Percentiles rank a stretch among this genome's conserved stretches.
Evolutionary conservation across 352 stramenopile species (phyloP).

Genomic region (Globisporangium parvum): DNA sequence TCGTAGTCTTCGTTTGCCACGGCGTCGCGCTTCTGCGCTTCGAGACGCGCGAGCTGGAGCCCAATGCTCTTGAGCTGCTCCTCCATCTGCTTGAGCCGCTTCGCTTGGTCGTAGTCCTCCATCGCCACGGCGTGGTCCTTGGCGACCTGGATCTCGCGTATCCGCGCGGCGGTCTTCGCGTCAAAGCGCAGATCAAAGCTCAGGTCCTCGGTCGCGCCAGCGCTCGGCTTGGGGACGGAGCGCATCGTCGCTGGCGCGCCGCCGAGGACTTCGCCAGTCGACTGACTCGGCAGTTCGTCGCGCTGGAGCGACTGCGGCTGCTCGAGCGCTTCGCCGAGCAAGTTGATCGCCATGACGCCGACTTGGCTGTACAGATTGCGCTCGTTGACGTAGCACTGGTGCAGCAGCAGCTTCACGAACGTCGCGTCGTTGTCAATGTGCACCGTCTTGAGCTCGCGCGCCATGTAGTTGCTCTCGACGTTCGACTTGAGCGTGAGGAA

Average conservation of each 20-base stretch:
- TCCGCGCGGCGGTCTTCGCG: conserved; percentile 77
- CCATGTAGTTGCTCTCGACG: conserved; percentile 76
- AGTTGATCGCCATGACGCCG: conserved; percentile 87
- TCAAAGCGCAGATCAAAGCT: conserved; percentile 89
- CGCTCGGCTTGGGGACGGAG: conserved; percentile 22
- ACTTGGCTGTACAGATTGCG: conserved; percentile 90
- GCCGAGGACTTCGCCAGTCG: conserved; percentile 28
- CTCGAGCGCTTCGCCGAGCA: conserved; percentile 62
- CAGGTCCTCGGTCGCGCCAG: conserved; percentile 32
- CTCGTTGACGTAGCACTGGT: conserved; percentile 86
- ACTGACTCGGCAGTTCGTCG: conserved; percentile 46
- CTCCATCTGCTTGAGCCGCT: conserved; percentile 76
- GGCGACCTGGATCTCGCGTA: conserved; percentile 84
- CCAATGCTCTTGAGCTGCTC: conserved; percentile 89
- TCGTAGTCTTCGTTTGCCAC: conserved; percentile 92
- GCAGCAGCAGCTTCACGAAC: conserved; percentile 87
- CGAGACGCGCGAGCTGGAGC: conserved; percentile 79
- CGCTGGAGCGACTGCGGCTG: neutral
- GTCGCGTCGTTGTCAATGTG: conserved; percentile 82
- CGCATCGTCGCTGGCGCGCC: conserved; percentile 1
- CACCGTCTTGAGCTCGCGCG: conserved; percentile 91
- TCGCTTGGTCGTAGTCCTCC: conserved; percentile 91
- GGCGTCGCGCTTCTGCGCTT: conserved; percentile 83
- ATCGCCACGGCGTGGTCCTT: conserved; percentile 79
- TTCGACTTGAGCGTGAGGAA: conserved; percentile 82